Percentiles rank a stretch among this genome's conserved stretches.
phyloP scores from a whole-genome alignment of 192 early-diverging fungal species.

The Podila verticillata region DNA sequence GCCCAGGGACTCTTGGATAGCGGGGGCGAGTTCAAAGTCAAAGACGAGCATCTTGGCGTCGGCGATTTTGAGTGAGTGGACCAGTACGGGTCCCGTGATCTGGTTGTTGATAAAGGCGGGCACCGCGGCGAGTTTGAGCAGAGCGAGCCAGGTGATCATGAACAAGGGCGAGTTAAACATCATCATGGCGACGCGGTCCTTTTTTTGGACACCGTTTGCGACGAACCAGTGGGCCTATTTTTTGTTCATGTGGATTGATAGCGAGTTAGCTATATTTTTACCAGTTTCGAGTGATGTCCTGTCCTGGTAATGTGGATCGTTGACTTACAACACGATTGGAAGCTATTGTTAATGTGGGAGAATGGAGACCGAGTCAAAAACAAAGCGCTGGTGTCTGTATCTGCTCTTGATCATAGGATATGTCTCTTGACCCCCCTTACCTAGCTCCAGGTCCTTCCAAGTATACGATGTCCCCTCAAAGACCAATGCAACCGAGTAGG shows the following conservation, averaged over 20 bases:
- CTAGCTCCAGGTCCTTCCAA: conserved; percentile 56
- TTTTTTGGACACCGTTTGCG: conserved; percentile 13
- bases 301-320: not conserved
- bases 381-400: too few relatives aligned
- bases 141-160: conserved; percentile 60
- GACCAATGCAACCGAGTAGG: conserved; percentile 29
- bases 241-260: too few relatives aligned
- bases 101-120: conserved; percentile 72
- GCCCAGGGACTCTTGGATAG: conserved; percentile 35
- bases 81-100: conserved; percentile 47
- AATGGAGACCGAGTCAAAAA: not conserved
- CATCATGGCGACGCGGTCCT: conserved; percentile 62
- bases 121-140: conserved; percentile 64
- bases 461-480: conserved; percentile 59
- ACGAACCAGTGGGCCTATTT: conserved; percentile 42
- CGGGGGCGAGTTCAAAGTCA: conserved; percentile 42
- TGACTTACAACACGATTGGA: conserved; percentile 40
- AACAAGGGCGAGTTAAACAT: conserved; percentile 70
- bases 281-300: too few relatives aligned
- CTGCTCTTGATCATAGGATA: too few relatives aligned
- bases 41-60: conserved; percentile 54
- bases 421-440: conserved; percentile 19
- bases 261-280: too few relatives aligned
- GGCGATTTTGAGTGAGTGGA: conserved; percentile 55
- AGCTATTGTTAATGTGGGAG: conserved; percentile 5